Conservation (phyloP, 257 asterid species). For the Solanum pimpinellifolium region DNA sequence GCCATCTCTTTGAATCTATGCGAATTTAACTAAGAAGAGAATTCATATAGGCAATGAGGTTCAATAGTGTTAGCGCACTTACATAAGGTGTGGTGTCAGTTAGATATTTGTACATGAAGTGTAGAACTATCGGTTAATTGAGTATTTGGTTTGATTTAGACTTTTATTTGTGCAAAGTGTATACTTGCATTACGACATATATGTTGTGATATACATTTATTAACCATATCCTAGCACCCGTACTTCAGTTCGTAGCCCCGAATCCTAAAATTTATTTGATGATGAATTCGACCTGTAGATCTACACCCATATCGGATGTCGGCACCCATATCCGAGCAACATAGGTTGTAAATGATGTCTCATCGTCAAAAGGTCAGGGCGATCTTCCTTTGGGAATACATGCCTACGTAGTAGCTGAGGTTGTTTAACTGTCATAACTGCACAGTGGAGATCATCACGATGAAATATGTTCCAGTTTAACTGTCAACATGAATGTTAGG, state of each 20-base stretch:
- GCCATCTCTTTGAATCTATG: neutral
- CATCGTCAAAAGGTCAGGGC: neutral
- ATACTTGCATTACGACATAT: neutral
- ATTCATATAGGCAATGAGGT: neutral
- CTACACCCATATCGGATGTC: neutral
- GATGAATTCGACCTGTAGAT: neutral
- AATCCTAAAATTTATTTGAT: neutral
- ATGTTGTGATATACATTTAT: neutral
- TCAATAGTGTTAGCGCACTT: neutral
- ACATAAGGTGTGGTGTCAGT: neutral
- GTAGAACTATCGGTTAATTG: neutral
- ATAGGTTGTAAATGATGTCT: neutral
- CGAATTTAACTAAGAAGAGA: neutral
- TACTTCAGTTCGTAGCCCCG: neutral
- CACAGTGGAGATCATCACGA: neutral
- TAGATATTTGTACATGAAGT: neutral
- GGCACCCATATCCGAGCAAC: neutral
- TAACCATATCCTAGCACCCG: neutral
- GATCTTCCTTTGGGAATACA: neutral
- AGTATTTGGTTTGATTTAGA: neutral
- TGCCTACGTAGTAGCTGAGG: neutral
- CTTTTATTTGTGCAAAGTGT: neutral
- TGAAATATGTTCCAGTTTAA: neutral
- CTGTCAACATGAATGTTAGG: neutral
- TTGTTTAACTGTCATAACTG: neutral